phyloP scores from a whole-genome alignment of 2,329 filamentous ascomycete genomes.

The Penicillium freii region DNA sequence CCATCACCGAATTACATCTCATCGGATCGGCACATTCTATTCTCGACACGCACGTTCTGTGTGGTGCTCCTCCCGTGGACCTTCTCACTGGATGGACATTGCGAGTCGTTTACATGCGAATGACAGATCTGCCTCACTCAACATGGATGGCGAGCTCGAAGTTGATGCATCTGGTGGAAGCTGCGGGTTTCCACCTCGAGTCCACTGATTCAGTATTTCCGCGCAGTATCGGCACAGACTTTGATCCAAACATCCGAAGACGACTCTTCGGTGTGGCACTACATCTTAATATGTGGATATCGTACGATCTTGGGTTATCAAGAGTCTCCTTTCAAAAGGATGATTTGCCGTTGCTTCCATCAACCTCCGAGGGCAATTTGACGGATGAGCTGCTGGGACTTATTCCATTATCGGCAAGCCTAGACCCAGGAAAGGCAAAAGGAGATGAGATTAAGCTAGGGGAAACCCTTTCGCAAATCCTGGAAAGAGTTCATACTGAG shows the following conservation, averaged over 20 bases:
- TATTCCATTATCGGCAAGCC: constrained; percentile 51
- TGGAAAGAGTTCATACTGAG: constrained; percentile 41
- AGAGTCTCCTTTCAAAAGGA: constrained; percentile 48
- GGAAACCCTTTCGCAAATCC: constrained; percentile 38
- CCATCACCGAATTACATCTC: constrained; percentile 48
- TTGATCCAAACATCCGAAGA: constrained; percentile 38
- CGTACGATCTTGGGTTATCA: constrained; percentile 56
- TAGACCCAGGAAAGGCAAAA: constrained; percentile 50
- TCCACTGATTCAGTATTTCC: constrained; percentile 16
- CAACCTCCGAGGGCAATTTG: constrained; percentile 44
- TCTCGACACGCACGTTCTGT: constrained; percentile 39
- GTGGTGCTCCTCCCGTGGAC: constrained; percentile 26
- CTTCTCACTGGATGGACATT: constrained; percentile 48
- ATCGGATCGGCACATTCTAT: constrained; percentile 45
- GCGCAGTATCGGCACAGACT: background rate
- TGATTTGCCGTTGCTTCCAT: constrained; percentile 34
- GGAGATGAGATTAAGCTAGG: constrained; percentile 45
- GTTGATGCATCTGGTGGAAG: constrained; percentile 53
- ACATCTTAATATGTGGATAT: constrained; percentile 59
- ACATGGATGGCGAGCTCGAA: constrained; percentile 38
- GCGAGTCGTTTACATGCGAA: constrained; percentile 52
- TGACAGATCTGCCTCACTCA: constrained; percentile 52
- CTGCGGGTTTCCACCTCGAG: constrained; percentile 38
- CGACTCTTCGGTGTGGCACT: constrained; percentile 51
- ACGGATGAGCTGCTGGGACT: constrained; percentile 53